phyloP scores from a whole-genome alignment of 2,329 filamentous ascomycete species.

The Nemania sp. region DNA sequence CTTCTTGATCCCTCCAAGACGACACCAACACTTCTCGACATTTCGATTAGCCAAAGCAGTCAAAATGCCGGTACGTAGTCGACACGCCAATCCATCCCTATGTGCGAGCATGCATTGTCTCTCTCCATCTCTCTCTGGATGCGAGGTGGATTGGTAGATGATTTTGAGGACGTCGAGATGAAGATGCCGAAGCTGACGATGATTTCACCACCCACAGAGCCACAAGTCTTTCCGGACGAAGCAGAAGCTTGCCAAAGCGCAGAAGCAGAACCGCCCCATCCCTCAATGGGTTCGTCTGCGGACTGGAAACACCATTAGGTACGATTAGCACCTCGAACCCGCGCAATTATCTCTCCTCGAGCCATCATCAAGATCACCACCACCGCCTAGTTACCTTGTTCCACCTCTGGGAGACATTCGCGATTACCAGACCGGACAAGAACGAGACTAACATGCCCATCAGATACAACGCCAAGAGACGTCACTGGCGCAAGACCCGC shows the following conservation, averaged over 20 bases:
- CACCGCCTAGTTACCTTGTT: too few relatives aligned
- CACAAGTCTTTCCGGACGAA: slow-evolving; percentile 99
- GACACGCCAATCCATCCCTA: neutral
- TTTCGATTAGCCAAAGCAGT: slow-evolving; percentile 43
- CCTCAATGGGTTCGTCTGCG: slow-evolving; percentile 99
- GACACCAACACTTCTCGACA: slow-evolving; percentile 41
- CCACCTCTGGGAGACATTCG: neutral
- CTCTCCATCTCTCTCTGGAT: too few relatives aligned
- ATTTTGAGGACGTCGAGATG: neutral
- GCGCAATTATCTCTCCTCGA: slow-evolving; percentile 11
- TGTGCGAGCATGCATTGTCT: too few relatives aligned
- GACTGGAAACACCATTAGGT: slow-evolving; percentile 99
- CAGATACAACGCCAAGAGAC: slow-evolving; percentile 99
- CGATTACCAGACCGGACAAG: neutral
- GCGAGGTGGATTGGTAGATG: neutral
- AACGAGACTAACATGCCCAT: slow-evolving; percentile 12
- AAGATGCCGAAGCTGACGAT: slow-evolving; percentile 20
- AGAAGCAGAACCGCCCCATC: slow-evolving; percentile 99
- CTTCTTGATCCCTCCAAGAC: slow-evolving; percentile 24
- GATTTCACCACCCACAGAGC: slow-evolving; percentile 63
- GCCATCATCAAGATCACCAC: too few relatives aligned
- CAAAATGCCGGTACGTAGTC: slow-evolving; percentile 47
- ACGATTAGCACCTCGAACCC: slow-evolving; percentile 49
- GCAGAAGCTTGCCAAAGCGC: slow-evolving; percentile 99
- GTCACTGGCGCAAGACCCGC: slow-evolving; percentile 99